Evolutionary conservation across 2,329 filamentous ascomycete species (phyloP), one percentile per base, ranked within the genome.

Genomic region (Podosphaera xanthii): DNA sequence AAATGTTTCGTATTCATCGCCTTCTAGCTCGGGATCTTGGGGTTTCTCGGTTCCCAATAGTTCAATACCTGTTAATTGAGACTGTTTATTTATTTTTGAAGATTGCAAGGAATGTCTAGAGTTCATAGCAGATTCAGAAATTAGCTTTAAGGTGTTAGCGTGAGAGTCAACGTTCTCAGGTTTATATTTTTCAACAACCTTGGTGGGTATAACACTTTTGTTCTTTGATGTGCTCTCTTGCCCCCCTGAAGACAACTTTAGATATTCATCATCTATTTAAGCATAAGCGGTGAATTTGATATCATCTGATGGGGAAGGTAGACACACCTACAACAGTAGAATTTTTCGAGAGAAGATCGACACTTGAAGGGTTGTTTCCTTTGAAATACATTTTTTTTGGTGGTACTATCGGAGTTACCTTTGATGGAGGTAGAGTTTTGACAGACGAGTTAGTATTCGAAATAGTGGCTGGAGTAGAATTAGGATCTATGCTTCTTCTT

Each of bases 1-100:
- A 33, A 63, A 61, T 34, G 63, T 60, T 9, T 63, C 63, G 40
- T 40, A 40, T 40, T 40, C 36, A 6, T 40, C 36, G 6, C 10
- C 36, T 6, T 10, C 36, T 6, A 10, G 10, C 6, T 63, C 61
- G 4, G 54, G 30, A 12, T 59, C 57, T 8, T 58, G 38, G 3
- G 14, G 3, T 31, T 48, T 36, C 36, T 55, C 53, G 4, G 57
- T 52, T 50, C 48, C 57, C 12, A 44, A 34, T 6, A 58, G 42
- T 36, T 59, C 33, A 53, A 59, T 53, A 2, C 50, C 59, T 49
- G 58, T 61, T 42, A 42, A n/a, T 22, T 60, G 57, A 35, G 33
- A 33, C 2, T 53, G 38, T 1, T 44, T 46, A 1, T 42, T 33
- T 33, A 9, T 49, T 50, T 42, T 50, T 9, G 40, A 44, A 9